Conservation (phyloP, 1,284 basidiomycete species). For the Heterobasidion occidentale region DNA sequence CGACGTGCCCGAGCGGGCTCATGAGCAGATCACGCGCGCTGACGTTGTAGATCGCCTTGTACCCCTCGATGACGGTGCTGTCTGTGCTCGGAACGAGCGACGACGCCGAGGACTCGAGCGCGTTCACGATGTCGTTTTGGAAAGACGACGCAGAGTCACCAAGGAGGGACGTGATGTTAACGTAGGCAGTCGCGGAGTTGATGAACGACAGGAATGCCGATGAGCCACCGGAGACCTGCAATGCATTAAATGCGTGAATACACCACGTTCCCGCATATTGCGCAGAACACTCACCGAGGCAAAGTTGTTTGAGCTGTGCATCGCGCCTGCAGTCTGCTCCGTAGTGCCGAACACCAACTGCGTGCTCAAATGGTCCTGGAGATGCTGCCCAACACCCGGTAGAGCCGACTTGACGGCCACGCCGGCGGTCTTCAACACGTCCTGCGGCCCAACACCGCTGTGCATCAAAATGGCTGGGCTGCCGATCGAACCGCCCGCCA, state of each 20-base stretch:
- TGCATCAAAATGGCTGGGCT: conserved; percentile 62
- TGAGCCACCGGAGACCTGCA: conserved; percentile 17
- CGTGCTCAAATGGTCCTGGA: conserved; percentile 65
- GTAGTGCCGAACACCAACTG: conserved; percentile 40
- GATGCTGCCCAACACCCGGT: conserved; percentile 70
- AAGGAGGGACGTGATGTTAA: conserved; percentile 46
- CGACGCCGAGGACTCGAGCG: conserved; percentile 25
- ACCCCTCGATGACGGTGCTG: conserved; percentile 47
- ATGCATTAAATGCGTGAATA: neutral
- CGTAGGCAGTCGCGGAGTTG: conserved; percentile 63
- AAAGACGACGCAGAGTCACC: conserved; percentile 26
- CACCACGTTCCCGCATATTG: neutral
- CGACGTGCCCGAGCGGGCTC: conserved; percentile 43
- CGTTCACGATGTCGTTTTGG: conserved; percentile 24
- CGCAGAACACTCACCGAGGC: neutral
- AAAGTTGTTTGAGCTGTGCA: conserved; percentile 17
- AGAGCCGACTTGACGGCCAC: conserved; percentile 42
- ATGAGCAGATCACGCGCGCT: conserved; percentile 34
- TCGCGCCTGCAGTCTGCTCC: conserved; percentile 36
- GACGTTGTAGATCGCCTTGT: conserved; percentile 51
- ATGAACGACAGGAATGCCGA: conserved; percentile 50
- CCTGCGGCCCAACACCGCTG: conserved; percentile 64
- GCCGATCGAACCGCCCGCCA: conserved; percentile 58
- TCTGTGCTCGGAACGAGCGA: conserved; percentile 40
- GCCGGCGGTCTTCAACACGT: conserved; percentile 43